These are phyloP conservation scores for Neurospora sp. DNA, from an alignment of 495 filamentous ascomycete genomes.

Conservation along the genomic window DNA sequence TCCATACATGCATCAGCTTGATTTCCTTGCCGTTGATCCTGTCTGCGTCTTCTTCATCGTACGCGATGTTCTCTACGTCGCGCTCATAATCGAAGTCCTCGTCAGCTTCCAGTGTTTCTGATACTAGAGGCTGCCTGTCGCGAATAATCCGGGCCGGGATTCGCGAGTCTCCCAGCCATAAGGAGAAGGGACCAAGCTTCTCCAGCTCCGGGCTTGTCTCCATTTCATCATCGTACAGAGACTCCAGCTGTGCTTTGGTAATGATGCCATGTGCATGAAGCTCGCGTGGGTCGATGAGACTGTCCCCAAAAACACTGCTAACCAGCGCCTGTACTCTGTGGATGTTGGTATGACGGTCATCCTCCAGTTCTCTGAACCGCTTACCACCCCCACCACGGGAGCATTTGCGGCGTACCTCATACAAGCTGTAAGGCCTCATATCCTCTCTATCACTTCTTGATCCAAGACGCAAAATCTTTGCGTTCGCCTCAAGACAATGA, in stretches of 20 bases:
- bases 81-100: slow-evolving; percentile 30
- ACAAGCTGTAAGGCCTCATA: slow-evolving; percentile 57
- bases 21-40: slow-evolving; percentile 26
- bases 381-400: neutral
- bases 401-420: slow-evolving; percentile 39
- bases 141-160: slow-evolving; percentile 16
- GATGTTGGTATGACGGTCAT: slow-evolving; percentile 7
- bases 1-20: slow-evolving; percentile 25
- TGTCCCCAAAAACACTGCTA: slow-evolving; percentile 38
- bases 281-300: slow-evolving; percentile 34
- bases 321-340: slow-evolving; percentile 34
- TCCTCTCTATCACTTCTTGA: slow-evolving; percentile 54
- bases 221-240: slow-evolving; percentile 51
- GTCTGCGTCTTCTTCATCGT: slow-evolving; percentile 31
- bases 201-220: slow-evolving; percentile 25
- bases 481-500: slow-evolving; percentile 54
- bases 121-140: slow-evolving; percentile 3
- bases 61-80: slow-evolving; percentile 27
- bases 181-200: slow-evolving; percentile 38
- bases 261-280: slow-evolving; percentile 49
- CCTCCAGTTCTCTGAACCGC: slow-evolving; percentile 2
- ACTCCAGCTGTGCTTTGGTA: slow-evolving; percentile 47
- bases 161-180: slow-evolving; percentile 51
- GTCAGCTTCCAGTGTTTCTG: slow-evolving; percentile 16
- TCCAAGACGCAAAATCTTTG: slow-evolving; percentile 68